Evolutionary conservation across 371 early-diverging fungal genomes (phyloP), one percentile per base, ranked within the genome.

Genomic region (Mortierella sp.): DNA sequence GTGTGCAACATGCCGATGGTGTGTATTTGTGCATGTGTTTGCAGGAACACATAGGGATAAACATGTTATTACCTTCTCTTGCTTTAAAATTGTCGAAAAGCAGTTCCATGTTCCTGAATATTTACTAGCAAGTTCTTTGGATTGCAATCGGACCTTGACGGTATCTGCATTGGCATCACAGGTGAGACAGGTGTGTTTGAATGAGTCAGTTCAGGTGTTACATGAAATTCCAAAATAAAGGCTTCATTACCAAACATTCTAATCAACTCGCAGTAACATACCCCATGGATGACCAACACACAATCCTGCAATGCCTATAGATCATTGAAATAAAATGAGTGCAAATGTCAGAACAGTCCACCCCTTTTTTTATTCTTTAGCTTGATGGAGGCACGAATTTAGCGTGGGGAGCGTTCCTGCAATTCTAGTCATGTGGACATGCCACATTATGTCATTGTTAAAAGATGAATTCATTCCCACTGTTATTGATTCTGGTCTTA

Each of bases 281-380:
- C 89, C 91, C 86, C 90, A 91, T 62, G 91, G 92, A 77, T 91
- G 92, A 30, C 92, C 92, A 18, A 90, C 90, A 60, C 88, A 86
- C 43, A 91, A 73, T 37, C 92, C 92, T 30, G 92, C 88, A 51
- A 90, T 80, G 63, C 91, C 91, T 91, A 77, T 18, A 64, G 57
- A 47, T 52, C 35, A 65, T 55, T 24, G 24, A 55, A 14, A 18
- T n/a, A 20, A 14, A 51, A 64, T 54, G 32, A 47, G 18, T 43
- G 5, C n/a, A 20, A 65, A 39, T 24, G 32, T 51, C 20, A 51
- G 32, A 49, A 55, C n/a, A 32, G 35, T 58, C n/a, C 24, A 3
- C 24, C 4, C 16, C 28, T 28, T 39, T 60, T 60, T 37, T n/a
- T 32, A 11, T 30, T 60, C 22, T 60, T 60, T 20, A 60, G 39